Conservation (phyloP, 2,329 filamentous ascomycete species). For the Clonostachys rosea region DNA sequence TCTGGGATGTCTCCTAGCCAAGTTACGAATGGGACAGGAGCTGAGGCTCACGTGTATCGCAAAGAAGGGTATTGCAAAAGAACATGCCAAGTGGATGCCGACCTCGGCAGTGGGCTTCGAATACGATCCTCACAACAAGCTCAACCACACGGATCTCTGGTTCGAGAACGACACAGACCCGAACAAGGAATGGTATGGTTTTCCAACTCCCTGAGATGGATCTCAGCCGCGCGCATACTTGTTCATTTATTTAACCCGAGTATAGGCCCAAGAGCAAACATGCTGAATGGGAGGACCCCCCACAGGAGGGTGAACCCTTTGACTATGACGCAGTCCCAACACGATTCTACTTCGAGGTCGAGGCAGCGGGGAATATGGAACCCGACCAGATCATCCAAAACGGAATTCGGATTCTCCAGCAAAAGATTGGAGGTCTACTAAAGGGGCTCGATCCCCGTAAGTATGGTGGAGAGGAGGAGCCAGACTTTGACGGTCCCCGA, state of each 20-base stretch:
- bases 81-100: slow-evolving; percentile 97
- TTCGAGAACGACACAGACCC: slow-evolving; percentile 74
- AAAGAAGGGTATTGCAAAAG: slow-evolving; percentile 98
- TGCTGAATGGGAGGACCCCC: slow-evolving; percentile 72
- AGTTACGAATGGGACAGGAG: slow-evolving; percentile 86
- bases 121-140: slow-evolving; percentile 96
- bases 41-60: slow-evolving; percentile 87
- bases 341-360: slow-evolving; percentile 91
- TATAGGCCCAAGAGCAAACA: slow-evolving; percentile 77
- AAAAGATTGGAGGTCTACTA: slow-evolving; percentile 82
- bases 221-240: neutral
- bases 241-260: slow-evolving; percentile 3
- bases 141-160: slow-evolving; percentile 90
- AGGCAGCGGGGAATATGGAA: slow-evolving; percentile 81
- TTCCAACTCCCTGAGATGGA: neutral
- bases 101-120: slow-evolving; percentile 92
- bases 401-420: slow-evolving; percentile 83
- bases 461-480: slow-evolving; percentile 50
- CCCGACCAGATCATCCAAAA: slow-evolving; percentile 86
- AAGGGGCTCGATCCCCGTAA: slow-evolving; percentile 42
- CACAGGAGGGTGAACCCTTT: slow-evolving; percentile 79
- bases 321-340: slow-evolving; percentile 83
- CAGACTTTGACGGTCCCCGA: slow-evolving; percentile 58
- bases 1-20: slow-evolving; percentile 81
- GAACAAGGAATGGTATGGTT: slow-evolving; percentile 74